Conservation (phyloP, 441 rosid genomes). For the Gossypium lobatum region DNA sequence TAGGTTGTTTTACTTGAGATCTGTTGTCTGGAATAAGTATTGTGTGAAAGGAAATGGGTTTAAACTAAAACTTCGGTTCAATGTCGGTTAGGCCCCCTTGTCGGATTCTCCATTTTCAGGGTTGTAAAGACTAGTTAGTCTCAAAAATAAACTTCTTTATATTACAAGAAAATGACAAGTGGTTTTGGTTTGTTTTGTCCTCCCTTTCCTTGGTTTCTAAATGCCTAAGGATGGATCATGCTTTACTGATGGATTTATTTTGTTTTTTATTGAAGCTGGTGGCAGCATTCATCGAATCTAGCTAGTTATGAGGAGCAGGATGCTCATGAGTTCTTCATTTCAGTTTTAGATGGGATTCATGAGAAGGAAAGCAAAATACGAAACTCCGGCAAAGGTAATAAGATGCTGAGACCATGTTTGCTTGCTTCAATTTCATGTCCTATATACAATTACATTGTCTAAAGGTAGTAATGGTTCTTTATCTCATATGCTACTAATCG, state of each 20-base stretch:
- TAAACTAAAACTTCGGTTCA: background rate
- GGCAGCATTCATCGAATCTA: slow-evolving; percentile 75
- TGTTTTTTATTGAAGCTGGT: slow-evolving; percentile 60
- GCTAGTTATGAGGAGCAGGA: slow-evolving; percentile 84
- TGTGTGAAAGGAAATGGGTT: background rate
- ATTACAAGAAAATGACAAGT: background rate
- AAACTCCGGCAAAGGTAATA: slow-evolving; percentile 51
- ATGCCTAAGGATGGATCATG: slow-evolving; percentile 20
- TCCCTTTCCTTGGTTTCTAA: slow-evolving; percentile 15
- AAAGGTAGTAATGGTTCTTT: slow-evolving; percentile 1
- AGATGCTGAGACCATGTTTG: slow-evolving; percentile 16
- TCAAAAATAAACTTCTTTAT: background rate
- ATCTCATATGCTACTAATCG: background rate
- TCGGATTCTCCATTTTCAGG: background rate
- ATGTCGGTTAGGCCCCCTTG: background rate
- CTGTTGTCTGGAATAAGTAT: background rate
- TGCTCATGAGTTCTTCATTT: slow-evolving; percentile 88
- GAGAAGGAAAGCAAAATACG: slow-evolving; percentile 56
- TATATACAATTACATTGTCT: background rate
- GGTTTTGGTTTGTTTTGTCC: slow-evolving; percentile 7
- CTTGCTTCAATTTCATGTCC: slow-evolving; percentile 4
- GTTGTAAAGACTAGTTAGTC: background rate
- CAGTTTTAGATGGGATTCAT: slow-evolving; percentile 71
- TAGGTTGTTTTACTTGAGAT: slow-evolving; percentile 1
- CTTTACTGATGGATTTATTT: slow-evolving; percentile 30